Base-by-base conservation (phyloP, 129 eudicot species). In the Pulicaria dysenterica region DNA sequence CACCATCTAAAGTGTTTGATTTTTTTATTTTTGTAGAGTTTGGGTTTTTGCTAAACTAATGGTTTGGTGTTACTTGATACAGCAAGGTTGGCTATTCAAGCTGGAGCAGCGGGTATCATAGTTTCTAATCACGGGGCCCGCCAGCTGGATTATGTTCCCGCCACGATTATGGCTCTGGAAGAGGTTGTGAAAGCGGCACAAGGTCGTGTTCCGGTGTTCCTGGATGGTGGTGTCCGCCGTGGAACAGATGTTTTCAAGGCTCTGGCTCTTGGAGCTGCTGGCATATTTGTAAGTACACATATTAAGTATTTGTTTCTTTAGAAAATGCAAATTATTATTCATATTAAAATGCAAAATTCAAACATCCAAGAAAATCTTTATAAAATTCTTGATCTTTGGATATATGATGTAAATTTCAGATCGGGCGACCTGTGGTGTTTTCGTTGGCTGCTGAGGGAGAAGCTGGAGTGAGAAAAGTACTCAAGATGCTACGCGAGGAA, bases 181-280 rank as follows among this genome's bases (percentile, higher is more conserved):
- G 96, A 89, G 91, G 96, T 89, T 8, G 98, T 89, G 72, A 92
- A 89, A 83, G 98, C 96, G 37, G 96, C 91, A 69, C 92, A 90
- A 83, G 96, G 98, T 34, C 92, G 91, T 4, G 85, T 90, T 0
- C 98, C 98, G 0, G 98, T 93, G 49, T 90, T 93, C 82, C 73
- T 93, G 59, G 98, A 93, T 72, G 98, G 98, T 43, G 98, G 98
- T 8, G 95, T 93, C 48, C 88, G 98, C 2, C 96, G 98, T 70
- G 98, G 98, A 58, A 93, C 98, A 11, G 98, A 93, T 79, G 96
- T 93, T 73, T 93, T 93, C 73, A 93, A 93, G 85, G 98, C 98
- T 16, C 72, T 93, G 64, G 98, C 98, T 47, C 95, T 93, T 19
- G 98, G 98, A 73, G 98, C 98, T 60, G 72, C 96, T 48, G 96